Conservation (phyloP, 2,329 filamentous ascomycete genomes). For the Thyridium curvatum region DNA sequence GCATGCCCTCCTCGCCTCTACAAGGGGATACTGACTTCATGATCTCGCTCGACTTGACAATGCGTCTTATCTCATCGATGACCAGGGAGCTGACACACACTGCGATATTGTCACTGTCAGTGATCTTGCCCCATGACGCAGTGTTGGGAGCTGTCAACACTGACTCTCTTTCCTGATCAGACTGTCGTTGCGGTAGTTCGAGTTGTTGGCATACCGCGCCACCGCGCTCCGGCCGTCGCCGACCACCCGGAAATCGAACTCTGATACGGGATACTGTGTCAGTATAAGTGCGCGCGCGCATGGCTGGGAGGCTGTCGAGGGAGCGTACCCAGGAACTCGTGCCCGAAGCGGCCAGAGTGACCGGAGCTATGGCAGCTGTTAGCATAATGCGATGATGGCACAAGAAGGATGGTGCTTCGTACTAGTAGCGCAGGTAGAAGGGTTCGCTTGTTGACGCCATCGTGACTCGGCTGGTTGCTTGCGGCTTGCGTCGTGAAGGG, state of each 20-base stretch:
- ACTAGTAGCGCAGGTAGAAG: conserved; percentile 98
- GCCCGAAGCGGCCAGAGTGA: conserved; percentile 93
- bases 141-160: neutral
- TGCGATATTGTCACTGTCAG: conserved; percentile 27
- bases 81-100: conserved; percentile 93
- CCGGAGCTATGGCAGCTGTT: conserved; percentile 63
- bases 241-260: conserved; percentile 92
- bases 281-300: too few species aligned
- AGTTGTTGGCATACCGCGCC: conserved; percentile 97
- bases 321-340: conserved; percentile 84
- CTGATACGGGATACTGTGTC: conserved; percentile 36
- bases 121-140: neutral
- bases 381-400: conserved; percentile 9
- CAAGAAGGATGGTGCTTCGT: conserved; percentile 31
- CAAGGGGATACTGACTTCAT: conserved; percentile 64
- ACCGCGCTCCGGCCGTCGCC: conserved; percentile 91
- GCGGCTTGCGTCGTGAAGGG: neutral
- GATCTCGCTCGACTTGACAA: conserved; percentile 95
- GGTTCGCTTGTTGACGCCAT: conserved; percentile 70
- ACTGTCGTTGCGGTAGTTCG: conserved; percentile 98
- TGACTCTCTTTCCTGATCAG: conserved; percentile 97
- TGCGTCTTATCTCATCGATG: conserved; percentile 91
- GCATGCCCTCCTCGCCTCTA: too few species aligned
- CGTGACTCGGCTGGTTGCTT: conserved; percentile 23
- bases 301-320: neutral